Base-by-base conservation (phyloP, 2,329 filamentous ascomycete genomes). In the Epichloe sp. region DNA sequence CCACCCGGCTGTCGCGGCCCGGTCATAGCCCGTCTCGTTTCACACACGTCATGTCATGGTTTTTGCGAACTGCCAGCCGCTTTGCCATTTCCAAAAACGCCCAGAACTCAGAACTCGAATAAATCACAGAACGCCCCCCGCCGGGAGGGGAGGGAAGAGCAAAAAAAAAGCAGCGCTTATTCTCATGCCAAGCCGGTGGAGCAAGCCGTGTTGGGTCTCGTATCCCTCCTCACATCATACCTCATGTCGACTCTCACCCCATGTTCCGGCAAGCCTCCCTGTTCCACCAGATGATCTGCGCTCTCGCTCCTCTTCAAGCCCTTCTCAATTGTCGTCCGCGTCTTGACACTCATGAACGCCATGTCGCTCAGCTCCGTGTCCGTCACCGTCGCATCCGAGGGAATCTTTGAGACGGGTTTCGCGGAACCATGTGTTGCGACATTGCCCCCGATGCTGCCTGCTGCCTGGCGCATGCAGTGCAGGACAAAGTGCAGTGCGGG, bases 401-500 rank as follows among this genome's bases (percentile, higher is more conserved):
- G 21, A 17, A 12, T 15, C 12, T 47, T 47, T 10, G 49, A 51
- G 31, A 47, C 49, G 31, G 31, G 36, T 36, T 49, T 54, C 31
- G 47, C 48, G 8, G 52, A 43, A 3, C n/a, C 5, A 23, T 52
- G 23, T 23, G 53, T 19, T 15, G 49, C 23, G 3, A 47, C 37
- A 1, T 17, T 50, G 38, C 50, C 51, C 17, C 34, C 41, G 43
- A 55, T 41, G 38, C 44, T 47, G n/a, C 44, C 38, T 2, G 52
- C 49, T 23, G 48, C 47, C 3, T 11, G n/a, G 21, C 53, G 56
- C 36, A 52, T 42, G 48, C 52, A 57, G 26, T 35, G 31, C 5
- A 59, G 48, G 19, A 59, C 52, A 3, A 54, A 49, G 19, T 54
- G 53, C 11, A 59, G 49, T 12, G 56, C 55, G 7, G 58, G 58